These are phyloP conservation scores for Acacia crassicarpa DNA, from an alignment of 306 rosid genomes.

Conservation along the genomic window DNA sequence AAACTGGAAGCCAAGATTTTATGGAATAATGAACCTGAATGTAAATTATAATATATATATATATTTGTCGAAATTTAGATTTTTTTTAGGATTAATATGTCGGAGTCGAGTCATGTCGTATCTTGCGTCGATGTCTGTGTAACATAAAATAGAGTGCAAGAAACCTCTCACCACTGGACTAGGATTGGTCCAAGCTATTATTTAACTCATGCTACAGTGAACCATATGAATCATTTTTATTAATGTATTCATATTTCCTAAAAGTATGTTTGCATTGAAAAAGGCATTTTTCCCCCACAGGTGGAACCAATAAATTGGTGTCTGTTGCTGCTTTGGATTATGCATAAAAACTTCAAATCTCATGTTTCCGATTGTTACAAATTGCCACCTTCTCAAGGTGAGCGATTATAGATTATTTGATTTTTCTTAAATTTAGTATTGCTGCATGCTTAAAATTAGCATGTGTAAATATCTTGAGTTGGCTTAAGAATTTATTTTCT, in stretches of 20 bases:
- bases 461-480: not conserved
- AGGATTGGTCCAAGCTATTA: too few species aligned
- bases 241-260: not conserved
- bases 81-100: too few species aligned
- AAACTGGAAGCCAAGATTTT: too few species aligned
- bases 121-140: too few species aligned
- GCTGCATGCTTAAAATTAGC: not conserved
- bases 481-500: not conserved
- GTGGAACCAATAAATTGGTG: not conserved
- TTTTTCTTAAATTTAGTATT: conserved; percentile 3
- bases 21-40: too few species aligned
- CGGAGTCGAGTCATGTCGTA: too few species aligned
- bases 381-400: conserved; percentile 90
- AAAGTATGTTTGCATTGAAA: conserved; percentile 1
- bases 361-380: conserved; percentile 71
- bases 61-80: too few species aligned
- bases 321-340: not conserved
- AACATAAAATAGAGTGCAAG: too few species aligned
- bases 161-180: too few species aligned
- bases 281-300: not conserved
- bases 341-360: conserved; percentile 18
- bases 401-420: conserved; percentile 3
- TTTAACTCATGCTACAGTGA: too few species aligned
- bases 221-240: too few species aligned
- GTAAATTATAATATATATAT: too few species aligned